Base-by-base conservation (phyloP, 1,284 basidiomycete species). In the Veloporphyrellus conicus region DNA sequence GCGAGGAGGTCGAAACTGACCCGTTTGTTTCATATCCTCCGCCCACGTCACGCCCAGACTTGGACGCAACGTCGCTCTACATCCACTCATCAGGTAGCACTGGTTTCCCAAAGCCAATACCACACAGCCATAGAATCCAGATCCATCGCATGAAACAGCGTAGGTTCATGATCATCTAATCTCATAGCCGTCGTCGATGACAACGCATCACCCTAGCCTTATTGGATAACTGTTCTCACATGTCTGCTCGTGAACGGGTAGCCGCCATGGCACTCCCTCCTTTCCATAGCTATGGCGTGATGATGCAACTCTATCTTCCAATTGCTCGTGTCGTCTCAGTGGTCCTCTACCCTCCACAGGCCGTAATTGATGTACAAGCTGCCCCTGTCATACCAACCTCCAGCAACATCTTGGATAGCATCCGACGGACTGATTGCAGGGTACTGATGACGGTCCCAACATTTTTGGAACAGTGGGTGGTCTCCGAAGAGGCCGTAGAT, bases 71-170 rank as follows among this genome's bases (percentile, higher is more conserved):
- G 41, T 52, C 45, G 5, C 18, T 61, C 4, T 67, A 63, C 31
- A 23, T 61, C 20, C 68, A 68, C 39, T 69, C 68, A 1, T 66
- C 66, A 0, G 66, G 66, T 10, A 69, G 67, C 43, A 69, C 66
- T 0, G 66, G 66, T 15, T 63, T 60, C 22, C 66, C 66, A 0
- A 67, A 62, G 33, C 48, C 59, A 6, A 68, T 68, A 7, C 42
- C 55, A 2, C 48, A 54, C 18, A 57, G 49, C 4, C 45, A 66
- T 44, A 54, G 15, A 18, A 9, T 40, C 11, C 45, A 52, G 22
- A 29, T 57, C 3, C 31, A 44, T 5, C 47, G 44, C 32, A 16
- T 58, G 14, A 11, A n/a, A 2, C 29, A 36, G 14, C n/a, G 47
- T 44, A 8, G 38, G 35, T 33, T 4, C 6, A 11, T 20, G n/a